Evolutionary conservation across 2,329 filamentous ascomycete species (phyloP), one percentile per base, ranked within the genome.

Genomic region (Colletotrichum trifolii): DNA sequence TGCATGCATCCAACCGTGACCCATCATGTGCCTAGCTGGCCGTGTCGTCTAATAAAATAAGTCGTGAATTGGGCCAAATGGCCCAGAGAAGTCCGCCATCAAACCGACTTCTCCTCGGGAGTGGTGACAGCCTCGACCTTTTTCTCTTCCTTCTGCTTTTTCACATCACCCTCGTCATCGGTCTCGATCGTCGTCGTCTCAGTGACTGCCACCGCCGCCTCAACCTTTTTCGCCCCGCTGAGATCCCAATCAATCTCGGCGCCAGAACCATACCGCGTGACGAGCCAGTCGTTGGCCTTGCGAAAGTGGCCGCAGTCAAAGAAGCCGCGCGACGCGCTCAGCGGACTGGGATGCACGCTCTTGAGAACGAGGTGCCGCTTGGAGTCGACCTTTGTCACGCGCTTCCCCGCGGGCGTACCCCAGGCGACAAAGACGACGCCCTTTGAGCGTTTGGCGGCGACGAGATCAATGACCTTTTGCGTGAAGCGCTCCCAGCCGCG

Each of bases 401-500:
- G 83, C 80, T 93, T 91, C 60, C 89, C 91, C 0, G 96, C 96
- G 1, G 93, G 92, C 6, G 83, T 89, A 13, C 96, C 96, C 96
- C 96, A 99, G 1, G 95, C 95, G 77, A 99, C 81, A 75, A 97
- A 99, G 5, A 97, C 96, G 1, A 99, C 95, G 2, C 96, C 96
- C 35, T 85, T 83, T 0, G 87, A 89, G 48, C 94, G 86, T 70
- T 91, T 89, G 73, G 90, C 88, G 1, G 91, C 91, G 2, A 98
- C 92, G 0, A 92, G 85, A 69, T 98, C 94, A 68, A 99, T 96
- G 46, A 96, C 91, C 69, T 89, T 92, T 75, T 97, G 94, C 17
- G 95, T 99, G 75, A 99, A 92, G 48, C 85, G 84, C 79, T 99
- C 96, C 96, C 96, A 99, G 13, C 96, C 96, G 68, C 90, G 90